Evolutionary conservation across 768 basidiomycete species (phyloP).

Genomic region (Tricholoma furcatifolium): DNA sequence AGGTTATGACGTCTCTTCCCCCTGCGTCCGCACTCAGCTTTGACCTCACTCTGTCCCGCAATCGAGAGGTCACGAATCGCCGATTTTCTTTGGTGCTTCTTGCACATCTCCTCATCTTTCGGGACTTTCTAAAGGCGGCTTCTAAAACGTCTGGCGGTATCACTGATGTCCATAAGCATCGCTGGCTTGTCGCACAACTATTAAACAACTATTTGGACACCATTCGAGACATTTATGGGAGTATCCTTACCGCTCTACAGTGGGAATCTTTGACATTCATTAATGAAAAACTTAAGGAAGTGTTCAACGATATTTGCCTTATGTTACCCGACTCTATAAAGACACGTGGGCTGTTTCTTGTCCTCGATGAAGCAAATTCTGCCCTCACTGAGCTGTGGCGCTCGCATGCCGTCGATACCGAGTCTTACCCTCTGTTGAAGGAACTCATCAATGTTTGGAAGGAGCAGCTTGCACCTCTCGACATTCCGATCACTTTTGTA

Average conservation of each 20-base stretch:
- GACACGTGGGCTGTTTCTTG: neutral
- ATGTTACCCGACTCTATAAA: neutral
- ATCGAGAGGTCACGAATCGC: neutral
- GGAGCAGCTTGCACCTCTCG: neutral
- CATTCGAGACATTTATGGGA: neutral
- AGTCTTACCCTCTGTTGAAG: neutral
- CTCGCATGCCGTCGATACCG: neutral
- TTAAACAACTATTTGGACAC: neutral
- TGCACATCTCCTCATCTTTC: neutral
- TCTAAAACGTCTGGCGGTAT: neutral
- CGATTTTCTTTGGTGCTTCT: neutral
- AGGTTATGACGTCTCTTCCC: neutral
- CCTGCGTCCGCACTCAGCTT: neutral
- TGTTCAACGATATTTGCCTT: neutral
- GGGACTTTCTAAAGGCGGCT: neutral
- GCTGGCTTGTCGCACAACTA: slow-evolving; percentile 2
- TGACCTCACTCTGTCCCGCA: neutral
- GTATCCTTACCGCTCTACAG: neutral
- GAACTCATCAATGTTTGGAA: neutral
- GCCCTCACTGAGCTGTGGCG: neutral
- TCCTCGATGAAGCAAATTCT: neutral
- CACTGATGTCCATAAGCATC: neutral
- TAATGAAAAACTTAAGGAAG: neutral
- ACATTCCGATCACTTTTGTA: neutral
- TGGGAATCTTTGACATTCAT: neutral